Evolutionary conservation across 2,329 filamentous ascomycete genomes (phyloP), one percentile per base, ranked within the genome.

Genomic region (Colletotrichum costaricense): DNA sequence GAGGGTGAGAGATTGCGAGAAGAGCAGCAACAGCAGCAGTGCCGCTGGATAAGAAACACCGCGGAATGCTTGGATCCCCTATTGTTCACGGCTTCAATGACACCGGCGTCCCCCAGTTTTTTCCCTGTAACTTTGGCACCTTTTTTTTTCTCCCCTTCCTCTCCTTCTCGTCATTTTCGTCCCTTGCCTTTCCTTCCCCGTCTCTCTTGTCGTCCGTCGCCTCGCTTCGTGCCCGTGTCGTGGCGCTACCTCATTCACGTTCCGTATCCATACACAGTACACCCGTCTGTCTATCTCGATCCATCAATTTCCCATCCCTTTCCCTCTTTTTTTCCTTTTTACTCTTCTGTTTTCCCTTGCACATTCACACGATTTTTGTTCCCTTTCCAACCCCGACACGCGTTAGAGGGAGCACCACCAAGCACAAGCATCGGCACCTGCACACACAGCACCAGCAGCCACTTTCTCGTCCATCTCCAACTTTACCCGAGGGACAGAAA

Each of bases 291-390:
- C 42, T 49, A n/a, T 49, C 42, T 71, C 42, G 16, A n/a, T 49
- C 42, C 19, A 49, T 49, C 42, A 19, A 49, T 73, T 74, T 63
- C 73, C 73, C 75, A 72, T 76, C 73, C 74, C 68, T 64, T 57
- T 24, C 65, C 60, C 63, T 58, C 22, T 35, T 22, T 33, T 54
- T 54, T 73, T 64, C 78, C 77, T 74, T 78, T 77, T 77, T 64
- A 58, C 63, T 19, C 11, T 76, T 76, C 75, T 75, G 59, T 72
- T 67, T 71, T 67, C 70, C 69, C 63, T 73, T 72, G 59, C 55
- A 52, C 24, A 14, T 38, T 60, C 38, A 19, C 52, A 46, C 56
- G 33, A 12, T 35, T 66, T 55, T 66, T 60, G 30, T 19, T 38
- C 63, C 38, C 56, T 56, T 42, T 63, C 54, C 62, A 54, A 49